A percentile compares a stretch with the other conserved stretches of the same genome.
These are phyloP conservation scores for Leptographium flavum DNA, from an alignment of 2,329 filamentous ascomycete species.

Conservation along the genomic window DNA sequence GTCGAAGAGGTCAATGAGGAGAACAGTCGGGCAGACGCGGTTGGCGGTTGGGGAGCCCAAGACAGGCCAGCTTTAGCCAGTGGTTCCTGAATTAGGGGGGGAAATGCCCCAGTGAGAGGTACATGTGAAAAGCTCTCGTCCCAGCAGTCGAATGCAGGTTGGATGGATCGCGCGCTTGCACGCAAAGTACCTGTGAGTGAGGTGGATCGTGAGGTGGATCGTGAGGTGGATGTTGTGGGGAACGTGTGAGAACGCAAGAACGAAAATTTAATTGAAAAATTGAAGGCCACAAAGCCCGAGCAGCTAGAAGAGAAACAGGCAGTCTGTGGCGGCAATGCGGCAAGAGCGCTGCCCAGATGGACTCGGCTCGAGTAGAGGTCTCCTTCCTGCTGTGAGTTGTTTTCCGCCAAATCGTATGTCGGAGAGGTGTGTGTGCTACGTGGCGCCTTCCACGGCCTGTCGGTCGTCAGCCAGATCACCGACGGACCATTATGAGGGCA, in stretches of 20 bases:
- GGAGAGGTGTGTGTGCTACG: slow-evolving; percentile 7
- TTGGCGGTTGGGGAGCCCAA: neutral
- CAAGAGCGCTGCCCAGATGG: neutral
- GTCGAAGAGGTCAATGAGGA: neutral
- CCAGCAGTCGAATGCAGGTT: neutral
- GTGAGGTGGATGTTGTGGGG: neutral
- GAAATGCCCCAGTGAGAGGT: neutral
- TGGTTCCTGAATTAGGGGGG: neutral
- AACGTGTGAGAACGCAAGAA: neutral
- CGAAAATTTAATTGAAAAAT: neutral
- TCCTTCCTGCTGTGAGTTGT: neutral
- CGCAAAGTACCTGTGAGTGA: neutral
- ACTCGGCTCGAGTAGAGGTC: neutral
- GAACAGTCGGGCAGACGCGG: no score
- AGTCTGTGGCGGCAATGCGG: neutral
- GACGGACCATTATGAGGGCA: neutral
- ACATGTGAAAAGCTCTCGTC: neutral
- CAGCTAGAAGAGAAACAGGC: neutral
- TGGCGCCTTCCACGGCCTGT: slow-evolving; percentile 8
- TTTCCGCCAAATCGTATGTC: neutral
- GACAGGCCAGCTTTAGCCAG: neutral
- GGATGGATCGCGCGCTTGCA: neutral
- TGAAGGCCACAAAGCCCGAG: no score
- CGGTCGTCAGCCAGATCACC: slow-evolving; percentile 2
- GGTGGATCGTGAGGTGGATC: neutral